Conservation (phyloP, 1,284 basidiomycete genomes). For the Microbotryomycetes sp. region DNA sequence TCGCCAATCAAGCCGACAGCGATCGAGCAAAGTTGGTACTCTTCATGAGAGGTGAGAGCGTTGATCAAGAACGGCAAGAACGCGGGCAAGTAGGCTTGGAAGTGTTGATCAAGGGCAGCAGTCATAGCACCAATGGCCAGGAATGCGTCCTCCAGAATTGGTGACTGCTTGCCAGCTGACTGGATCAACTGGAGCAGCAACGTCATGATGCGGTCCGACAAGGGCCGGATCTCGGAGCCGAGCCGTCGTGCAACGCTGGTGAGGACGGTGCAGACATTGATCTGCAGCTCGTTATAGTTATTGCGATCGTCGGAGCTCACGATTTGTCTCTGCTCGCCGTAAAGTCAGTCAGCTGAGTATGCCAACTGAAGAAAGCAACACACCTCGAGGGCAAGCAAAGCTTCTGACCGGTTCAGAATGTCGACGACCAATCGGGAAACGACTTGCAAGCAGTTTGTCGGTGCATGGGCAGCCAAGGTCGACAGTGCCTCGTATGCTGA, state of each 20-base stretch:
- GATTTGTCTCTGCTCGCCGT: conserved; percentile 65
- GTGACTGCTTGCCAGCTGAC: conserved; percentile 82
- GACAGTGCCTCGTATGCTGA: conserved; percentile 95
- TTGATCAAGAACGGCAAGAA: conserved; percentile 86
- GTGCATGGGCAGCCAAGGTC: conserved; percentile 72
- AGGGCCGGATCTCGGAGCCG: conserved; percentile 70
- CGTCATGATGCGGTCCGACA: conserved; percentile 94
- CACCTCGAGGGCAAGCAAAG: conserved; percentile 71
- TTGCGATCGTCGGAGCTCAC: conserved; percentile 92
- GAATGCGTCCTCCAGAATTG: conserved; percentile 95
- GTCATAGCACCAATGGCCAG: conserved; percentile 79
- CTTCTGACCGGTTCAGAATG: conserved; percentile 82
- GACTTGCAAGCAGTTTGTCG: conserved; percentile 69
- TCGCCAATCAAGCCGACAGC: conserved; percentile 94
- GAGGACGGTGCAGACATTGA: conserved; percentile 86
- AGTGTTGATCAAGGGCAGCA: conserved; percentile 69
- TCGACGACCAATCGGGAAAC: conserved; percentile 76
- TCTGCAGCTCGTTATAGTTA: conserved; percentile 98
- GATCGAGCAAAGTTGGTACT: conserved; percentile 90
- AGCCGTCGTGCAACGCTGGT: conserved; percentile 79
- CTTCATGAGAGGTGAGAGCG: conserved; percentile 87
- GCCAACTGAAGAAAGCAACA: conserved; percentile 1
- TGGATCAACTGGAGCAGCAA: conserved; percentile 77
- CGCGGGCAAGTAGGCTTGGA: conserved; percentile 80
- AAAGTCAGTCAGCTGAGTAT: neutral